Base-by-base conservation (phyloP, 1,139 yeast genomes). In the Geotrichum aggregatum region DNA sequence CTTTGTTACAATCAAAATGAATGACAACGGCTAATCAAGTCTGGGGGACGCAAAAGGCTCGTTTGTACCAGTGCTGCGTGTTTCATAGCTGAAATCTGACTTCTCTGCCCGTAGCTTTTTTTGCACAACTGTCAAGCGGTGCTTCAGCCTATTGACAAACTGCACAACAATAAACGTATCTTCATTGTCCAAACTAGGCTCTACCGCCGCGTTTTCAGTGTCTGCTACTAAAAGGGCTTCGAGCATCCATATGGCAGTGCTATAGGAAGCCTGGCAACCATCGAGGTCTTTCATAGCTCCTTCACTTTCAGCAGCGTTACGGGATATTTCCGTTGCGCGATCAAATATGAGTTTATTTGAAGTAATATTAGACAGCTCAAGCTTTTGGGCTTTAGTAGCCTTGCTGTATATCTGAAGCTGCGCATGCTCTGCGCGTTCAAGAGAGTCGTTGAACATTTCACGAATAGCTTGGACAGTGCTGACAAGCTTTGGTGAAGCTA, bases 191-290 rank as follows among this genome's bases (percentile, higher is more conserved):
- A 59, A 63, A 24, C 38, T 22, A 8, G 44, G 44, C 8, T 14
- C 39, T 14, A 11, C 8, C 16, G 16, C 2, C 6, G 31, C 26
- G n/a, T 30, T 44, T 3, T 39, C 38, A 7, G 33, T 7, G 16
- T 48, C 47, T 3, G 42, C 14, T 33, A 84, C 89, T 47, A 89
- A 70, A 41, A 91, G 72, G 1, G 96, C 88, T 65, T 88, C 95
- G 62, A 92, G 72, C 96, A 92, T 87, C 97, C 97, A 91, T 54
- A 91, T 79, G 0, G 96, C 85, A 0, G 96, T 87, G 7, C 95
- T 87, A 66, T 92, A 92, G 3, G 92, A 86, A 58, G 86, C 70
- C 68, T 89, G 96, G 69, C 97, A 91, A 7, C 86, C 88, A 47
- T 77, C 76, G 52, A 87, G 71, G 65, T 86, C 91, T 55, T 82